Evolutionary conservation across 352 stramenopile genomes (phyloP), one percentile per base, ranked within the genome.

Genomic region (Globisporangium takayamanum): DNA sequence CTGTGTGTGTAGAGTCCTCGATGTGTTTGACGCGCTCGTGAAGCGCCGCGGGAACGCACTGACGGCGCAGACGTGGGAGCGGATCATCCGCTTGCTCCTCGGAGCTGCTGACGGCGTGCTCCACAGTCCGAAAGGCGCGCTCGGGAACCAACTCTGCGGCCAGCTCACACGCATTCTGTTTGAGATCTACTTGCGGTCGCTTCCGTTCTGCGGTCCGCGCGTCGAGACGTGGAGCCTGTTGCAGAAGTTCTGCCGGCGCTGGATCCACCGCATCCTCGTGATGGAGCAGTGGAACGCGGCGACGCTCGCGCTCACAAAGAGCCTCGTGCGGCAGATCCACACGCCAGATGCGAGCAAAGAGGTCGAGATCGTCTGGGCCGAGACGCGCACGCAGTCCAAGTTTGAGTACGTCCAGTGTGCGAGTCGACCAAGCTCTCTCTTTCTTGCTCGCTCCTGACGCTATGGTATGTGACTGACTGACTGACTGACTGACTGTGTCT

Each of bases 241-340:
- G 55, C 83, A 92, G 52, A 95, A 92, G 53, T 95, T 95, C 56
- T 95, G 84, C 49, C 78, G 85, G 0, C 80, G 85, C 8, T 93
- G 85, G 85, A 92, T 91, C 51, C 85, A 95, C 51, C 81, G 85
- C n/a, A 70, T 76, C 8, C 50, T 89, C n/a, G 85, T 95, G 20
- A 87, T 95, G 15, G 85, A 95, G 64, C 85, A 95, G 61, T 95
- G 85, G 85, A 93, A 95, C 51, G 69, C 72, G 7, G 72, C 82
- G 15, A 88, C 81, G 28, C 57, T 92, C 18, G 85, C 83, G 50
- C 70, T 95, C 50, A 92, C 85, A 16, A 74, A 74, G 47, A 86
- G 64, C 50, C 62, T 95, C 37, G 89, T 95, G 75, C 73, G 72
- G 18, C 85, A 88, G 55, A 63, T 95, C 28, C 68, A 87, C 57